Base-by-base conservation (phyloP, 768 basidiomycete genomes). In the Lentinula boryana region DNA sequence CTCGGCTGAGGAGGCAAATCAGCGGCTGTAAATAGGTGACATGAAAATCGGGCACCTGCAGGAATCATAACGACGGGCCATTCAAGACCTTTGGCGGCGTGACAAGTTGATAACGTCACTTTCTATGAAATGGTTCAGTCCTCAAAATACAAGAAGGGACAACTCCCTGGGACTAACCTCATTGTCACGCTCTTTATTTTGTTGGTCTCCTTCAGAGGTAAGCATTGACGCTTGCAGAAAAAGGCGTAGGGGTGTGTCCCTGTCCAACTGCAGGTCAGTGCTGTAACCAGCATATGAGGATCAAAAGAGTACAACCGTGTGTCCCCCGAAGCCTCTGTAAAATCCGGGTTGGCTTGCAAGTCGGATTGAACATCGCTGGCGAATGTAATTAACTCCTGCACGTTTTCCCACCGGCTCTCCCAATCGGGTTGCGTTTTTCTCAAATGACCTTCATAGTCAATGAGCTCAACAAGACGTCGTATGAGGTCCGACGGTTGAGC, bases 21-120 rank as follows among this genome's bases (percentile, higher is more conserved):
- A 66, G 41, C 55, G 16, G 50, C 18, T 23, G 41, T 5, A 33
- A 13, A 16, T 15, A 18, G 32, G 33, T 23, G 40, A 52, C 7
- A 49, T 38, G 16, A 46, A 65, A 15, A 40, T 7, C 16, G 57
- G 69, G 62, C 67, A 87, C 87, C 85, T 13, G 87, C 83, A 23
- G 89, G 88, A 18, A 91, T 76, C 63, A 95, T 86, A 0, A 95
- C 91, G 1, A 94, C 88, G 1, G 93, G 92, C 92, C 93, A 96
- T 71, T 96, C 93, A 7, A 95, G 75, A 0, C 93, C 93, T 70
- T 96, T 96, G 0, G 93, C 92, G 36, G 91, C 84, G 74, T 96
- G 93, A 58, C 93, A 92, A 0, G 93, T 95, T 1, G 88, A 80
- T 48, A 95, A 84, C 1, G 86, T 88, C 6, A 95, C 91, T 80